phyloP scores from a whole-genome alignment of 768 basidiomycete genomes.

The Dendrothele bispora region DNA sequence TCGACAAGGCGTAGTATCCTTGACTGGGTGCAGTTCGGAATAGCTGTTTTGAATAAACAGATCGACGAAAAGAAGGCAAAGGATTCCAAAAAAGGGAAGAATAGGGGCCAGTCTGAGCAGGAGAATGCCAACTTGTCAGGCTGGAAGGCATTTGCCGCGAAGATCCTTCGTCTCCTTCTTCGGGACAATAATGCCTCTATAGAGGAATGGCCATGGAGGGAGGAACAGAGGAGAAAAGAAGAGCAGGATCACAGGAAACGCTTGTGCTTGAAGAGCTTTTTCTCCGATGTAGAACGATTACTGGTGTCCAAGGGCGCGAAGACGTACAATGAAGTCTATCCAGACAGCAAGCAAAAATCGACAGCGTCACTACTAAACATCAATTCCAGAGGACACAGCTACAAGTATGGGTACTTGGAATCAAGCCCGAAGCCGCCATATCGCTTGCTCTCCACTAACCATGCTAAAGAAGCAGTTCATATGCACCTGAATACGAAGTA shows the following conservation, averaged over 20 bases:
- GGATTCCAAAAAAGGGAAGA: background rate
- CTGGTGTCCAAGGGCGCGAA: slow-evolving; percentile 38
- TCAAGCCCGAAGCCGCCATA: too few relatives aligned
- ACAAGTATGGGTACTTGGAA: background rate
- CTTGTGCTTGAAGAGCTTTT: slow-evolving; percentile 29
- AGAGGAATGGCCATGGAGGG: slow-evolving; percentile 1
- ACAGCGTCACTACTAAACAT: slow-evolving; percentile 14
- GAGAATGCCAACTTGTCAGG: slow-evolving; percentile 3
- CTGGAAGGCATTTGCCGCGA: slow-evolving; percentile 13
- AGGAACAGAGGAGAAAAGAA: background rate
- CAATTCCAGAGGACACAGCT: background rate
- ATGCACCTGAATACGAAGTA: slow-evolving; percentile 38
- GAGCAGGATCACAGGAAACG: slow-evolving; percentile 18
- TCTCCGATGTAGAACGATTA: slow-evolving; percentile 31
- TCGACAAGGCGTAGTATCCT: slow-evolving; percentile 26
- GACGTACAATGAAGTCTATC: slow-evolving; percentile 40
- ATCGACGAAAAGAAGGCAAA: slow-evolving; percentile 21
- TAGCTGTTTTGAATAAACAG: slow-evolving; percentile 18
- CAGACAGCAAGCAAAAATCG: slow-evolving; percentile 17
- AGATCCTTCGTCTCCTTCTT: slow-evolving; percentile 1
- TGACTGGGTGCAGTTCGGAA: slow-evolving; percentile 39
- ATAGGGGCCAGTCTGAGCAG: background rate
- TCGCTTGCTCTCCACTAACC: background rate
- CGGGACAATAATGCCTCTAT: too few relatives aligned
- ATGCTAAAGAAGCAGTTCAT: slow-evolving; percentile 20